Percentiles rank a stretch among this genome's conserved stretches.
Evolutionary conservation across 2,329 filamentous ascomycete species (phyloP).

Genomic region (Fusarium pseudoanthophilum): DNA sequence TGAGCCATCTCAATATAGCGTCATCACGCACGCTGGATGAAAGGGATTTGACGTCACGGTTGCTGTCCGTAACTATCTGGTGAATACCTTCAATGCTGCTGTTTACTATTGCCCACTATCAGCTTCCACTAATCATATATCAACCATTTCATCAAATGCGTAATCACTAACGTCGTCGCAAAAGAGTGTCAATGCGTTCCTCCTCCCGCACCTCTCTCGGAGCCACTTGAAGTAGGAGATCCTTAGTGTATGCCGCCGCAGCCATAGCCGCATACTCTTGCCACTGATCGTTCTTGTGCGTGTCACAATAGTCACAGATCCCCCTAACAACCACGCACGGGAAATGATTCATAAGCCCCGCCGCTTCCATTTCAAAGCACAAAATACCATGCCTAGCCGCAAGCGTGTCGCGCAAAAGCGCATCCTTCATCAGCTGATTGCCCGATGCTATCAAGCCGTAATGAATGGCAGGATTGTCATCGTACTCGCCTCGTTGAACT

Average conservation of each 20-base stretch:
- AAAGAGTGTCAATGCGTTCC: rapidly evolving
- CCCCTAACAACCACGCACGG: rapidly evolving
- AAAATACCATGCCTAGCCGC: not conserved
- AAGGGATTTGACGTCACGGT: rapidly evolving
- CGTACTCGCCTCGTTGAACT: rapidly evolving
- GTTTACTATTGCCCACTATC: rapidly evolving
- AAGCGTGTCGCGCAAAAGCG: rapidly evolving
- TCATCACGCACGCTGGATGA: rapidly evolving
- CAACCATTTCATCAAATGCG: too few relatives aligned
- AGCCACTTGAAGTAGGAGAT: rapidly evolving
- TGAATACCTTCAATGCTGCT: rapidly evolving
- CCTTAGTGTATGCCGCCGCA: rapidly evolving
- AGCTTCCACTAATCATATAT: rapidly evolving
- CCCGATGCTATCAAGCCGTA: rapidly evolving
- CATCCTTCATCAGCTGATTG: rapidly evolving
- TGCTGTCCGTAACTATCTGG: rapidly evolving
- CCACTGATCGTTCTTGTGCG: rapidly evolving
- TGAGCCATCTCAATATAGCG: rapidly evolving
- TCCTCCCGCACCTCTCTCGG: rapidly evolving
- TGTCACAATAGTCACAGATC: rapidly evolving
- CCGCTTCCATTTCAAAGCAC: not conserved
- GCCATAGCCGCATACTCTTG: rapidly evolving
- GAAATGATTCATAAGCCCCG: rapidly evolving
- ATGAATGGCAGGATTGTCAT: not conserved
- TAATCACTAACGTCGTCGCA: too few relatives aligned